Conservation (phyloP, 805 yeast genomes). For the Ogataea parapolymorpha region DNA sequence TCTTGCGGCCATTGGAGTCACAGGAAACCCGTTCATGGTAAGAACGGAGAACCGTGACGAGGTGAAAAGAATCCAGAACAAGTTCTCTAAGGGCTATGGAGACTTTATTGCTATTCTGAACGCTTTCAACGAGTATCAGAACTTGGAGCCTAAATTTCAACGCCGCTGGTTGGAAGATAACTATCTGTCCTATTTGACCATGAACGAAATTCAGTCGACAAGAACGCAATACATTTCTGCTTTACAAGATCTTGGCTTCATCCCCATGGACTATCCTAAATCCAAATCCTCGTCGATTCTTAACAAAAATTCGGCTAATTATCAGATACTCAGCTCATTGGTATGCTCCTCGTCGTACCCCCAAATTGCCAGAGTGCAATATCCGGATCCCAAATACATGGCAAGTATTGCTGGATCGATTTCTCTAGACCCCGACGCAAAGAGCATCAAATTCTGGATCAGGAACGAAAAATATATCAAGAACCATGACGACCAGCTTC, state of each 20-base stretch:
- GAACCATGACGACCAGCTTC: slow-evolving; percentile 33
- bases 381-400: slow-evolving; percentile 75
- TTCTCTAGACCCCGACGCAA: slow-evolving; percentile 82
- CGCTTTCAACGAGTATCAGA: slow-evolving; percentile 54
- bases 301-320: slow-evolving; percentile 51
- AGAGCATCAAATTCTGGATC: slow-evolving; percentile 67
- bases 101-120: slow-evolving; percentile 68
- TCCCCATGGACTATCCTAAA: slow-evolving; percentile 48
- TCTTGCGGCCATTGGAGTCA: slow-evolving; percentile 70
- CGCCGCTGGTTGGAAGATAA: slow-evolving; percentile 52
- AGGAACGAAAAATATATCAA: slow-evolving; percentile 53
- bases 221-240: slow-evolving; percentile 65
- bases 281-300: slow-evolving; percentile 26
- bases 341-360: slow-evolving; percentile 84
- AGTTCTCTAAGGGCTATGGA: slow-evolving; percentile 55
- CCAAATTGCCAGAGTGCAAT: slow-evolving; percentile 71
- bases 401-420: slow-evolving; percentile 75
- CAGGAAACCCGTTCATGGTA: slow-evolving; percentile 70
- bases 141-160: slow-evolving; percentile 29
- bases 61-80: slow-evolving; percentile 45
- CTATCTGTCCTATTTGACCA: slow-evolving; percentile 55
- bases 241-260: slow-evolving; percentile 75
- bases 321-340: slow-evolving; percentile 57
- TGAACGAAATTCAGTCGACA: slow-evolving; percentile 71
- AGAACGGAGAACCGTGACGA: slow-evolving; percentile 62